Evolutionary conservation across 106 monocot genomes (phyloP), one percentile per base, ranked within the genome.

Genomic region (Vanilla planifolia): DNA sequence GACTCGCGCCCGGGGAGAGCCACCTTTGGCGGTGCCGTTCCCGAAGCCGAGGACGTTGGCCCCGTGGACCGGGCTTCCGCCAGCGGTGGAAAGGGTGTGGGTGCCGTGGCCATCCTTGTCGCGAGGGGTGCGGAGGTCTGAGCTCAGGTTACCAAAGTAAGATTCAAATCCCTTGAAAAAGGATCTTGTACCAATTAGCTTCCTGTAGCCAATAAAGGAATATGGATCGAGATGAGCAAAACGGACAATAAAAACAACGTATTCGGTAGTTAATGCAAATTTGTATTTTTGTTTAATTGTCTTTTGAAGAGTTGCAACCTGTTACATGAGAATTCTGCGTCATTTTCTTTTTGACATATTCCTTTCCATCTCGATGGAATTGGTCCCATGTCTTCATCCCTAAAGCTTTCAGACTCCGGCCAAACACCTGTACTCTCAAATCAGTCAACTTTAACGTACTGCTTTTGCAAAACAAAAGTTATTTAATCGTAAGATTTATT

Each of bases 401-500:
- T 77, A 36, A 85, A 85, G 64, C 85, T 85, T 42, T 74, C 44
- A 22, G 85, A 58, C 46, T 85, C 85, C 29, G 85, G 85, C 85
- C 85, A 85, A 46, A 85, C 85, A 43, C 85, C 85, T 85, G 37
- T 33, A 15, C 8, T n/a, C n/a, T n/a, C n/a, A n/a, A n/a, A n/a
- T n/a, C n/a, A n/a, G n/a, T n/a, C n/a, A n/a, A n/a, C n/a, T n/a
- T n/a, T n/a, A n/a, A n/a, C n/a, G n/a, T n/a, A n/a, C n/a, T n/a
- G n/a, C n/a, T n/a, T n/a, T n/a, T n/a, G n/a, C n/a, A n/a, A n/a
- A n/a, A n/a, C n/a, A n/a, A n/a, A n/a, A n/a, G n/a, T n/a, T n/a
- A n/a, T n/a, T n/a, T n/a, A n/a, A n/a, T n/a, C n/a, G n/a, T n/a
- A n/a, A n/a, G n/a, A n/a, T n/a, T n/a, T n/a, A n/a, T n/a, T n/a